Evolutionary conservation across 73 alveolate species (phyloP), one percentile per base, ranked within the genome.

Genomic region (Effrenium voratum): DNA sequence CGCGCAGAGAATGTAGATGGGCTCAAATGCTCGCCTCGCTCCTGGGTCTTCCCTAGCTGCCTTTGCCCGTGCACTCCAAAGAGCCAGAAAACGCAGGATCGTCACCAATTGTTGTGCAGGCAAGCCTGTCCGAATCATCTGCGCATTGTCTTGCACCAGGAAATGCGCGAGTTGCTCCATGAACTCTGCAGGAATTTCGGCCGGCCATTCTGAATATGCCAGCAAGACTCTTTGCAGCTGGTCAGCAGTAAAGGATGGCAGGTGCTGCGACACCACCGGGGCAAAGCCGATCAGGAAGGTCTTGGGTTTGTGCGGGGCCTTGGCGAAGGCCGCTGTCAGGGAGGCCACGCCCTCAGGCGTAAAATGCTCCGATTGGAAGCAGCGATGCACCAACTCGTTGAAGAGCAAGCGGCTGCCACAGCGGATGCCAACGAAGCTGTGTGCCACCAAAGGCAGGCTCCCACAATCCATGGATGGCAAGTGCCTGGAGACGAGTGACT

Each of bases 321-420:
- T 88, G 26, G 95, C 41, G 40, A 88, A 88, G 34, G 95, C 59
- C 28, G 95, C 30, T 15, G 43, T 70, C 47, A 88, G 77, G 40
- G 72, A 32, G 30, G 95, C 95, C 43, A 40, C 81, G 19, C 40
- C 80, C 2, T 52, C 81, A 0, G 77, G 43, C 36, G 59, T 34
- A 40, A 57, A 84, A 3, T 40, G 81, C 59, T 57, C 63, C 10
- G 81, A 36, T 59, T 84, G 80, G 40, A 87, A 68, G 57, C 95
- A 59, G 47, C 80, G 63, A 34, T 87, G 95, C 19, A 87, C 60
- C 38, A 87, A 13, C 46, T 87, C 83, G 49, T 87, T 66, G 95
- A 60, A 87, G 40, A 87, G 95, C 73, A 87, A 44, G 47, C 84
- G 83, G 84, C 95, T 87, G 22, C 95, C 95, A 26, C 95, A 87